Evolutionary conservation across 2,329 filamentous ascomycete genomes (phyloP).

Genomic region (Coniochaeta sp.): DNA sequence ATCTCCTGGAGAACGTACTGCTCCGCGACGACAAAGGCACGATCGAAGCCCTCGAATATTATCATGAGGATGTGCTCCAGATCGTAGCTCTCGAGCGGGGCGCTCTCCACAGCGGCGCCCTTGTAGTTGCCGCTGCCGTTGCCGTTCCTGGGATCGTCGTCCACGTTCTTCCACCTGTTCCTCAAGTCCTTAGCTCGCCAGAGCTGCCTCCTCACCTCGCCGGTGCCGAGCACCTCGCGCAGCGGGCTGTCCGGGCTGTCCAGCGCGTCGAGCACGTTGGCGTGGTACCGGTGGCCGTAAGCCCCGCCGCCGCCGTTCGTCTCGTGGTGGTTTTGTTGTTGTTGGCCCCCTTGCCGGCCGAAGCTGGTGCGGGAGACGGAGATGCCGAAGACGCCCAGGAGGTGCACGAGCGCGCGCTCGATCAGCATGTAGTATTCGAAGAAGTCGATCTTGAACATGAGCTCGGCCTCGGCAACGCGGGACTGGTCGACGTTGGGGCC

Average conservation of each 20-base stretch:
- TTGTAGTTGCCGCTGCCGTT: constrained; percentile 30
- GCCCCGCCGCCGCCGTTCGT: constrained; percentile 3
- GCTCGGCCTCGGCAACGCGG: constrained; percentile 41
- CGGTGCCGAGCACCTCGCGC: constrained; percentile 43
- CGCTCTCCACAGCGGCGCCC: constrained; percentile 4
- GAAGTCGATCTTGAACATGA: constrained; percentile 73
- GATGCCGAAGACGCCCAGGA: constrained; percentile 58
- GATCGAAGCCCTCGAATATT: constrained; percentile 53
- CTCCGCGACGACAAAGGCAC: constrained; percentile 45
- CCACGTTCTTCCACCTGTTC: constrained; percentile 61
- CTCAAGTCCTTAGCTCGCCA: constrained; percentile 61
- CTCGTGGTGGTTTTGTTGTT: constrained; percentile 1
- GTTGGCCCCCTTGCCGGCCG: too few species aligned
- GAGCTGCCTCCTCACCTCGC: constrained; percentile 50
- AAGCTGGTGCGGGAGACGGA: constrained; percentile 29
- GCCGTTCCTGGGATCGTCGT: constrained; percentile 21
- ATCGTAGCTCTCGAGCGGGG: constrained; percentile 51
- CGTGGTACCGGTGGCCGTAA: constrained; percentile 48
- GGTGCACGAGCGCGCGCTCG: constrained; percentile 61
- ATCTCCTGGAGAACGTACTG: constrained; percentile 24
- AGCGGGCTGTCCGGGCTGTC: constrained; percentile 51
- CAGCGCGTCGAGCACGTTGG: constrained; percentile 59
- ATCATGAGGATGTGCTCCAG: constrained; percentile 50
- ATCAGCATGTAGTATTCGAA: constrained; percentile 70
- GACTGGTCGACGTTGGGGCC: constrained; percentile 21